phyloP scores from a whole-genome alignment of 2,329 filamentous ascomycete species.

The Neonectria neomacrospora region DNA sequence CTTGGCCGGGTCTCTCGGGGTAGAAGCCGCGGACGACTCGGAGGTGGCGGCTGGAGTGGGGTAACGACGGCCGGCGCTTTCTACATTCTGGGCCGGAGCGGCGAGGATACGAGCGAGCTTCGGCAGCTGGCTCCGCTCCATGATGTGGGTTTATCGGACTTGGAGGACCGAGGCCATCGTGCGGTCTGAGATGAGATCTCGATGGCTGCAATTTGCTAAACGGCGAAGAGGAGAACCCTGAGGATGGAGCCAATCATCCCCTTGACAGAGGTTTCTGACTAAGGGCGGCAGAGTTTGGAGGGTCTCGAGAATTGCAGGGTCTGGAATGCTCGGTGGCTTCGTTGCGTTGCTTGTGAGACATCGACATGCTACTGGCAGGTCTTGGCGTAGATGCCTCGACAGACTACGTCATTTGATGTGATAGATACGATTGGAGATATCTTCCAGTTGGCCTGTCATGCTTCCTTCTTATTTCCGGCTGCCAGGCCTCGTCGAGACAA shows the following conservation, averaged over 20 bases:
- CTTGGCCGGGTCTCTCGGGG: neutral
- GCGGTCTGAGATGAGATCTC: too few species aligned
- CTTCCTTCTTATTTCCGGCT: too few species aligned
- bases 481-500: neutral
- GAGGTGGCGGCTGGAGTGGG: neutral
- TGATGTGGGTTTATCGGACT: neutral
- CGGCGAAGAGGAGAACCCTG: neutral
- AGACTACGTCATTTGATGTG: too few species aligned
- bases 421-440: too few species aligned
- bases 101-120: neutral
- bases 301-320: neutral
- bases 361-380: too few species aligned
- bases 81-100: neutral
- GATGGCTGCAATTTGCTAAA: too few species aligned
- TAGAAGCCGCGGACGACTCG: neutral
- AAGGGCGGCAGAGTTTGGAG: neutral
- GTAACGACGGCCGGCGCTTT: neutral
- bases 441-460: too few species aligned
- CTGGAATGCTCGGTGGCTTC: neutral
- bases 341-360: neutral
- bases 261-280: neutral
- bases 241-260: neutral
- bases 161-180: neutral
- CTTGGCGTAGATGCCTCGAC: too few species aligned
- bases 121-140: neutral